Conservation (phyloP, 1,139 yeast species). For the Diutina neorugosa region DNA sequence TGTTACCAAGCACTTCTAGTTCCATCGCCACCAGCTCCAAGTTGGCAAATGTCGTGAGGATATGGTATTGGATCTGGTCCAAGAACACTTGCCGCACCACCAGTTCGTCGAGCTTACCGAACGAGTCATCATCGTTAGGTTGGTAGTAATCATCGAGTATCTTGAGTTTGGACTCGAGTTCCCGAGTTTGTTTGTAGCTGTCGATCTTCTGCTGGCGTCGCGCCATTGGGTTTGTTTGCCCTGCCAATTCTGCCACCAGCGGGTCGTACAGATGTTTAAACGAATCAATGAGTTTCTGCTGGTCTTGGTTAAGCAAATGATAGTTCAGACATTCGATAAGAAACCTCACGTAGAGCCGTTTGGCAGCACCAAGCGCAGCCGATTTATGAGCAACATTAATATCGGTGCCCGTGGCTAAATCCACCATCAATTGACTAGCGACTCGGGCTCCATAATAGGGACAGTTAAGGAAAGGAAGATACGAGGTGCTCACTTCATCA, state of each 20-base stretch:
- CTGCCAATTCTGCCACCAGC: slow-evolving; percentile 12
- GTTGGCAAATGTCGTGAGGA: slow-evolving; percentile 39
- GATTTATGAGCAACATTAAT: slow-evolving; percentile 5
- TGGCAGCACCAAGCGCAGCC: slow-evolving; percentile 27
- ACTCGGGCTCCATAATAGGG: slow-evolving; percentile 39
- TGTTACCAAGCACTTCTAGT: slow-evolving; percentile 34
- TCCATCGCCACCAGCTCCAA: slow-evolving; percentile 50
- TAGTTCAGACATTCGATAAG: slow-evolving; percentile 26
- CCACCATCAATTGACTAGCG: slow-evolving; percentile 5
- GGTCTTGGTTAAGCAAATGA: slow-evolving; percentile 23
- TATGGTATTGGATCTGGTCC: slow-evolving; percentile 40
- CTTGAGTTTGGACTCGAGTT: slow-evolving; percentile 30
- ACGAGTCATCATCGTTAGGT: slow-evolving; percentile 11
- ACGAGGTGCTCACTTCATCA: slow-evolving; percentile 43
- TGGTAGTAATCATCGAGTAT: slow-evolving; percentile 22
- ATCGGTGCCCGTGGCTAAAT: slow-evolving; percentile 1
- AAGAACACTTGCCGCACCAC: slow-evolving; percentile 38
- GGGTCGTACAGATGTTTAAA: slow-evolving; percentile 32
- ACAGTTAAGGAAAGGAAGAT: slow-evolving; percentile 41
- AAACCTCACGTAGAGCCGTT: slow-evolving; percentile 31
- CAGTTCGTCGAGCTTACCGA: slow-evolving; percentile 43
- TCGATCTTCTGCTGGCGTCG: slow-evolving; percentile 66
- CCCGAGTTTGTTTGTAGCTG: slow-evolving; percentile 48
- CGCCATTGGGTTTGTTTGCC: slow-evolving; percentile 30
- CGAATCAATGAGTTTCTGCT: slow-evolving; percentile 25